Base-by-base conservation (phyloP, 352 stramenopile species). In the Phytophthora hybrid region DNA sequence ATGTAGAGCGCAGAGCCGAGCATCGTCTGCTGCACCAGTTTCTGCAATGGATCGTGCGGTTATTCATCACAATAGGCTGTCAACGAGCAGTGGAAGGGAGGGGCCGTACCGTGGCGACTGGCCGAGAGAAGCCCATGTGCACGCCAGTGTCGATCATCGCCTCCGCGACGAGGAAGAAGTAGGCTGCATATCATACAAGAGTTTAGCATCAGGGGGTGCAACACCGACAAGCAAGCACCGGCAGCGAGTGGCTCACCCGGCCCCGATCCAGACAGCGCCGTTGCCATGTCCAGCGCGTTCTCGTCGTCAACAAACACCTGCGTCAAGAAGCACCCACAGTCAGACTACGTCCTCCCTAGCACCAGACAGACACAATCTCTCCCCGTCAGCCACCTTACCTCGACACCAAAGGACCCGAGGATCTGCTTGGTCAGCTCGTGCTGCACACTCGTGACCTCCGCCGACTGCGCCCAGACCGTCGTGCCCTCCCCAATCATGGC, bases 131-230 rank as follows among this genome's bases (percentile, higher is more conserved):
- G 19, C 97, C 97, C 93, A 99, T 98, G 82, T 99, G 97, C 5
- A 98, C 95, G 46, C 90, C 95, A 44, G 92, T 91, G 73, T 97
- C 97, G 77, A 99, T 98, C 95, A 99, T 98, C 9, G 94, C 92
- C 75, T 99, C 97, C 14, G 98, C 96, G 5, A 98, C 87, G 26
- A 99, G 85, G 74, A 99, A 98, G 63, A 99, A 98, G 69, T 99
- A 99, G 26, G 95, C 97, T 90, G 63, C 34, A 9, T 16, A 46
- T 7, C 1, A 59, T 5, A 46, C 29, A 44, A 21, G 13, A 18
- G 47, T 59, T 59, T 54, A 53, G 46, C 49, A 23, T 41, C 23
- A 26, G 23, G 8, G 34, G 34, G 21, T n/a, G 21, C 34, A 18
- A 14, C 7, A 5, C 9, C 5, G 46, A 10, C 54, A 37, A 9